Base-by-base conservation (phyloP, 2,329 filamentous ascomycete genomes). In the Alternaria sp. region DNA sequence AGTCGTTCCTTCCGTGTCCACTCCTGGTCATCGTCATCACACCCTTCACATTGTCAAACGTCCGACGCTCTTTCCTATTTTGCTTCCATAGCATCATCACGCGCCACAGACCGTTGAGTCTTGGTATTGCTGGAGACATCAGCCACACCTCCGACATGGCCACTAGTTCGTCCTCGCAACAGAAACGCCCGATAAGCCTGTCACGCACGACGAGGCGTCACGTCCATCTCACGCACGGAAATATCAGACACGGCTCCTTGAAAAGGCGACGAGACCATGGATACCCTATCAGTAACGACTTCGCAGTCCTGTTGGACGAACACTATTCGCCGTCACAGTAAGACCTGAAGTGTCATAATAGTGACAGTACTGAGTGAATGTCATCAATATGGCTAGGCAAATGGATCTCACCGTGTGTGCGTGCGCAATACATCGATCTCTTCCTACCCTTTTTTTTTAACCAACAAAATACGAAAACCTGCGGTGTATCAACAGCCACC, bases 101-200 rank as follows among this genome's bases (percentile, higher is more conserved):
- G 45, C 56, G 44, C 28, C 56, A 50, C 51, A 28, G 31, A 11
- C 31, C 28, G 21, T 29, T 29, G 42, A 14, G 44, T 49, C 44
- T 54, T 31, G 53, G 36, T 28, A 28, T 24, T 17, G 28, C 46
- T 37, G 2, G 42, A 17, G 37, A n/a, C 39, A 56, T 52, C 54
- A 56, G 49, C 50, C 54, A 57, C 54, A 34, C 21, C 36, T 49
- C 13, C 49, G 23, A 23, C 50, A 57, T 57, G 49, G 48, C 31
- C 56, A 44, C 56, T 33, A 13, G 23, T n/a, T 44, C 51, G 28
- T 26, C 34, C 37, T 17, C 42, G 41, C 37, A 48, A 33, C 51
- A 37, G 14, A 26, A 37, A 58, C 36, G 49, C 44, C 42, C 51
- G 24, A 29, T 37, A 26, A 44, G 21, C 24, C 36, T 21, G 39